Percentiles rank a stretch among this genome's conserved stretches.
Conservation (phyloP, 2,329 filamentous ascomycete species). For the Epichloe gansuensis region DNA sequence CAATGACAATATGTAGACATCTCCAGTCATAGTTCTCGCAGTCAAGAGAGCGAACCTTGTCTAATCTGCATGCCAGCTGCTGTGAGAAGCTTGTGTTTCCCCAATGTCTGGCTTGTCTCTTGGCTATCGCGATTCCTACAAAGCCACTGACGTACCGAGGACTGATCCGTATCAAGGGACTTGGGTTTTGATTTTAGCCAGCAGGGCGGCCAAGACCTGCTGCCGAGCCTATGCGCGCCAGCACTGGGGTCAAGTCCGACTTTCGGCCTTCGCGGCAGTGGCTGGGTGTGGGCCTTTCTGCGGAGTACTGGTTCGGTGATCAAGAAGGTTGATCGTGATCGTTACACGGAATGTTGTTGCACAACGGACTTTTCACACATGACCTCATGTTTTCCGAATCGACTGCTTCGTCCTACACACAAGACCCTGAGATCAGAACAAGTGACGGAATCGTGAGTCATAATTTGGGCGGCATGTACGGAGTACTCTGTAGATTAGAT, state of each 20-base stretch:
- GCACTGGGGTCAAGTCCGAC: background rate
- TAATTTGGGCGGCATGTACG: no score
- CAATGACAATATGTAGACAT: conserved; percentile 2
- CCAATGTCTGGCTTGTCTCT: background rate
- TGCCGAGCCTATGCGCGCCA: conserved; percentile 4
- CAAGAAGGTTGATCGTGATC: no score
- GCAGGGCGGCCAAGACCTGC: background rate
- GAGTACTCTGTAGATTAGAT: no score
- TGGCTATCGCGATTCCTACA: background rate
- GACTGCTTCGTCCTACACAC: no score
- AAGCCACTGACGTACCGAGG: background rate
- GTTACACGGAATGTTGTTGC: no score
- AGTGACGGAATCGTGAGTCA: no score
- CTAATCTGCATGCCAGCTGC: no score
- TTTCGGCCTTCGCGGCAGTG: conserved; percentile 3
- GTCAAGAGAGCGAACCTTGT: no score
- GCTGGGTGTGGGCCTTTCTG: background rate
- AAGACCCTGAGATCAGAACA: no score
- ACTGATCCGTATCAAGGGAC: background rate
- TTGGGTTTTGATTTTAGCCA: background rate
- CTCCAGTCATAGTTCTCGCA: background rate
- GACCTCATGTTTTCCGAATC: no score
- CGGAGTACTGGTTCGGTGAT: background rate
- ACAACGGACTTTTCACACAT: no score
- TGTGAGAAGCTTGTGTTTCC: no score